Percentiles rank a stretch among this genome's conserved stretches.
Evolutionary conservation across 108 stramenopile species (phyloP).

Genomic region (Epipyxis sp.): DNA sequence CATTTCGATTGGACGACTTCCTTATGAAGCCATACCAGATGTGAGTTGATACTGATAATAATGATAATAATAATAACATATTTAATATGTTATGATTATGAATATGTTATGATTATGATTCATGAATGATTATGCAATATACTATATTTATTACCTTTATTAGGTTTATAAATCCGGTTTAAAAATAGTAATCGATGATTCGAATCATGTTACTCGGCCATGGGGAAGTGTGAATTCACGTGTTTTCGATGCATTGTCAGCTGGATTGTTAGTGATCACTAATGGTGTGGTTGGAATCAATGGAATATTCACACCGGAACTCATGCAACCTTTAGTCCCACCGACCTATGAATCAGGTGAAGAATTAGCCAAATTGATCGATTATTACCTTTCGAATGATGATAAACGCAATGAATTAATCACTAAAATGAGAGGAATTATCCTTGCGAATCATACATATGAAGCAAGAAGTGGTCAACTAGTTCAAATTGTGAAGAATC

Average conservation of each 20-base stretch:
- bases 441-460: conserved; percentile 25
- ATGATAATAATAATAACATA: too few relatives aligned
- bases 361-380: background rate
- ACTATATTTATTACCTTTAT: too few relatives aligned
- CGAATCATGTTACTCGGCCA: conserved; percentile 19
- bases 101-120: too few relatives aligned
- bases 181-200: conserved; percentile 31
- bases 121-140: too few relatives aligned
- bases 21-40: background rate
- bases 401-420: conserved; percentile 2
- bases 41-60: too few relatives aligned
- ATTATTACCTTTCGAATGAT: conserved; percentile 11
- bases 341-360: background rate
- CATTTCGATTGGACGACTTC: background rate
- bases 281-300: conserved; percentile 4
- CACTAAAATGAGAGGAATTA: background rate
- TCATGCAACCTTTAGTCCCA: background rate
- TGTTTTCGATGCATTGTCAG: conserved; percentile 22
- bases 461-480: too few relatives aligned
- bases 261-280: conserved; percentile 18
- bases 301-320: background rate
- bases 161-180: conserved; percentile 20
- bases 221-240: conserved; percentile 34
- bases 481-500: too few relatives aligned
- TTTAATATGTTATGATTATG: too few relatives aligned